A percentile compares a stretch with the other conserved stretches of the same genome.
Evolutionary conservation across 805 yeast genomes (phyloP).

Genomic region (Candida nemodendra): DNA sequence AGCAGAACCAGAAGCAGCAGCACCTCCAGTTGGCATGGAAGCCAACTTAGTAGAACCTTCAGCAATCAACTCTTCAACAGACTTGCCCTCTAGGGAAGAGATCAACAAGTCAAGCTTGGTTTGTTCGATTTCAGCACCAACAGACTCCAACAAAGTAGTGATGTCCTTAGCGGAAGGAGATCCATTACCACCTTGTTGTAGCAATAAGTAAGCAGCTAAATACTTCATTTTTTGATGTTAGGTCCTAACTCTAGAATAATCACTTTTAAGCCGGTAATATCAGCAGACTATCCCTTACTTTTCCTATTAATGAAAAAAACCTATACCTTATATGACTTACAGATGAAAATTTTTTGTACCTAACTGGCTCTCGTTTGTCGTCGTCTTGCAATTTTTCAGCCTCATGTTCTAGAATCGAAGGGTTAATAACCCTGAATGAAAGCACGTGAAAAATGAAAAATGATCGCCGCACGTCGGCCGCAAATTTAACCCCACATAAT

Average conservation of each 20-base stretch:
- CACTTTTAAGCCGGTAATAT: slow-evolving; percentile 64
- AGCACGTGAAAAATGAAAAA: neutral
- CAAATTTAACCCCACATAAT: no score
- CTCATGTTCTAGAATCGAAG: neutral
- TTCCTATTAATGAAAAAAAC: slow-evolving; percentile 8
- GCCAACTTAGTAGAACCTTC: slow-evolving; percentile 96
- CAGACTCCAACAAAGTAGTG: slow-evolving; percentile 85
- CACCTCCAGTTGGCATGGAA: slow-evolving; percentile 97
- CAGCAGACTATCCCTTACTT: slow-evolving; percentile 80
- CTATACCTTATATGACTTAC: no score
- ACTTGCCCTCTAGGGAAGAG: slow-evolving; percentile 89
- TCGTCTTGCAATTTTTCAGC: neutral
- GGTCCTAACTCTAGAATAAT: slow-evolving; percentile 53
- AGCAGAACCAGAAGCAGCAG: slow-evolving; percentile 78
- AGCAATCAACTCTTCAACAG: slow-evolving; percentile 84
- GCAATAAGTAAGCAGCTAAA: slow-evolving; percentile 98
- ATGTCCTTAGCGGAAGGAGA: slow-evolving; percentile 92
- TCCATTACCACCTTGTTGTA: slow-evolving; percentile 95
- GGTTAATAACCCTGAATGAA: neutral
- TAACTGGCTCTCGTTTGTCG: no score
- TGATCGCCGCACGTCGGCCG: no score
- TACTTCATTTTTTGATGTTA: slow-evolving; percentile 64
- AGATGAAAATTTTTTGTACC: slow-evolving; percentile 13
- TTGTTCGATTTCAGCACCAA: slow-evolving; percentile 94
- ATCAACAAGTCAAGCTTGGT: slow-evolving; percentile 79